Evolutionary conservation across 2,329 filamentous ascomycete species (phyloP), one percentile per base, ranked within the genome.

Genomic region (Aspergillus alliaceus): DNA sequence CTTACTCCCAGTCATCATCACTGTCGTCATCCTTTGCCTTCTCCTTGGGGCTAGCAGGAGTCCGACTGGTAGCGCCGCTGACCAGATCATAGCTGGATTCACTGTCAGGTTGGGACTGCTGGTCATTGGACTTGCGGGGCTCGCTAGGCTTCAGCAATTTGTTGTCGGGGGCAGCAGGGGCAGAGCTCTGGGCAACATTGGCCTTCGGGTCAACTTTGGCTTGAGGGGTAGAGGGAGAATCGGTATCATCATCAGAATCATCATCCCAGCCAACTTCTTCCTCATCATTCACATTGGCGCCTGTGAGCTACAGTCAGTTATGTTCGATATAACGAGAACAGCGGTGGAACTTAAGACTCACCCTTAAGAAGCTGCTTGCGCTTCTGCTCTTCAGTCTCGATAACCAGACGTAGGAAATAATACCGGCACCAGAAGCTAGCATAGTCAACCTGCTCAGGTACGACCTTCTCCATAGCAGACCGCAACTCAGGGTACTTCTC

Each of bases 11-110:
- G 69, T 92, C 90, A 66, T 90, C 88, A 57, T 90, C 88, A 63
- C 85, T 88, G 60, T 90, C 86, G 53, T 82, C 80, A 4, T 68
- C 72, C 53, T 77, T 76, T 15, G 68, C 65, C 58, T 75, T 75
- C 56, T 85, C 82, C 67, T 83, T 82, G 2, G 86, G 85, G 58
- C 83, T 87, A 5, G 84, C 83, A 1, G 91, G 89, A 18, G 91
- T 88, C 63, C 90, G 89, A 72, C 90, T 96, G 35, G 88, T 86
- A 44, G 86, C 84, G 49, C 90, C 90, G 51, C 90, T 93, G 46
- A 99, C 91, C 32, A 99, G 83, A 72, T 99, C 95, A 73, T 99
- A 99, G 77, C 92, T 96, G 18, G 91, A 91, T 67, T 99, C 95
- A 72, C 93, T 97, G 68, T 95, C 95, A 7, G 92, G 87, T 65